These are phyloP conservation scores for Penicillium flavigenum DNA, from an alignment of 495 filamentous ascomycete species.

Conservation along the genomic window DNA sequence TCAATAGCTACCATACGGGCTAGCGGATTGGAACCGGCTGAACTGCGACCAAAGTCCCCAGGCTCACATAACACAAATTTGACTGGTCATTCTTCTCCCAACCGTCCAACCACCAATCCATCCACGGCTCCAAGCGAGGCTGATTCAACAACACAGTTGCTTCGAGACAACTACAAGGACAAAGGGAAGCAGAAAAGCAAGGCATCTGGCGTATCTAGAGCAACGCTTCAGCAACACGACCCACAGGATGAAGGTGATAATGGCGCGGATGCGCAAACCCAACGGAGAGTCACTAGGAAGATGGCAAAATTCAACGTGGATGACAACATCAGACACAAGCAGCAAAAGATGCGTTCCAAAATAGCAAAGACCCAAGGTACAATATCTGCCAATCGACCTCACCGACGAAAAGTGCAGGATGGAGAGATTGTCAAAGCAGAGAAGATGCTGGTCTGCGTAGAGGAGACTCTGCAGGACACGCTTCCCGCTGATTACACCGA, in stretches of 20 bases:
- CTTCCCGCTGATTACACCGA: conserved; percentile 66
- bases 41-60: conserved; percentile 13
- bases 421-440: conserved; percentile 73
- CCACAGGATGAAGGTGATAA: conserved; percentile 34
- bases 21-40: conserved; percentile 2
- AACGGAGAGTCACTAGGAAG: conserved; percentile 26
- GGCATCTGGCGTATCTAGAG: conserved; percentile 21
- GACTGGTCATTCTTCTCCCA: conserved; percentile 21
- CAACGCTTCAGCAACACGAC: conserved; percentile 34
- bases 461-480: conserved; percentile 51
- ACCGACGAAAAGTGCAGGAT: conserved; percentile 46
- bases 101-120: conserved; percentile 23
- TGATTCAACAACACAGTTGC: conserved; percentile 40
- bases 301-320: conserved; percentile 48
- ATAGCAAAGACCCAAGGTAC: conserved; percentile 42
- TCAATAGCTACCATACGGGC: conserved; percentile 23
- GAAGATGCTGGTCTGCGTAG: conserved; percentile 70
- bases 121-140: conserved; percentile 34
- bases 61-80: conserved; percentile 20
- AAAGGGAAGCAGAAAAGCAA: conserved; percentile 34
- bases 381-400: conserved; percentile 40
- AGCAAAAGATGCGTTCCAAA: conserved; percentile 37
- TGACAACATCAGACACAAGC: conserved; percentile 42
- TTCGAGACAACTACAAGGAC: conserved; percentile 29
- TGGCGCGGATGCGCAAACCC: conserved; percentile 12